Percentiles rank a stretch among this genome's conserved stretches.
phyloP scores from a whole-genome alignment of 1,139 yeast genomes.

The Saccharomyces pastorianus region DNA sequence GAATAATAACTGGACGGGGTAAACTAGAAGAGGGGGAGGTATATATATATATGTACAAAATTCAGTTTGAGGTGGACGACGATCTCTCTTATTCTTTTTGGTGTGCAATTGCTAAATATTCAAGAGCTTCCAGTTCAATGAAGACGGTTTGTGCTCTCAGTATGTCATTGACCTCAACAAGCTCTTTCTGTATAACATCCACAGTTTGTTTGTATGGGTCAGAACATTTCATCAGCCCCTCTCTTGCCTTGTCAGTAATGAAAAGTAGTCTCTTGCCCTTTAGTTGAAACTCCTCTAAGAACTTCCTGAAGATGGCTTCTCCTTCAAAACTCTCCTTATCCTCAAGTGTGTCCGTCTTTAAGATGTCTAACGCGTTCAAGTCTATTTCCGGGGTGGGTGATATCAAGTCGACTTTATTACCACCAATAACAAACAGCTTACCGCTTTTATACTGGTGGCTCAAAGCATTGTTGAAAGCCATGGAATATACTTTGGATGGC shows the following conservation, averaged over 20 bases:
- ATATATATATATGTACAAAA: neutral
- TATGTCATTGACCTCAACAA: constrained; percentile 75
- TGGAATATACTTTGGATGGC: constrained; percentile 63
- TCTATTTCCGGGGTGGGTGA: constrained; percentile 24
- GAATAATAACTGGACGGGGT: neutral
- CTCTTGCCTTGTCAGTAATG: constrained; percentile 36
- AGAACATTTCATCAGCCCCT: constrained; percentile 30
- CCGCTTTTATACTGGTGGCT: constrained; percentile 75
- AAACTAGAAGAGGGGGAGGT: neutral
- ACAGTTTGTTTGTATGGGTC: constrained; percentile 45
- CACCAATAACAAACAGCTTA: constrained; percentile 60
- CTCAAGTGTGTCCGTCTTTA: constrained; percentile 2
- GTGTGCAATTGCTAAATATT: constrained; percentile 36
- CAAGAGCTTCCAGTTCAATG: constrained; percentile 68
- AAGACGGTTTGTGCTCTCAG: constrained; percentile 71
- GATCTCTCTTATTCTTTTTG: neutral
- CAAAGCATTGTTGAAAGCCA: constrained; percentile 74
- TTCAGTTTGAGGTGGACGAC: neutral
- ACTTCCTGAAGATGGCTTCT: constrained; percentile 48
- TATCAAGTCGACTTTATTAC: constrained; percentile 29
- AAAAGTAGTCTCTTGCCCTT: constrained; percentile 55
- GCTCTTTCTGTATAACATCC: constrained; percentile 66
- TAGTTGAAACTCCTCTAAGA: constrained; percentile 51
- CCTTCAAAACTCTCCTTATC: constrained; percentile 31
- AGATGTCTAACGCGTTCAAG: constrained; percentile 19